Evolutionary conservation across 148 eudicot species (phyloP).

Genomic region (Spergularia marina): DNA sequence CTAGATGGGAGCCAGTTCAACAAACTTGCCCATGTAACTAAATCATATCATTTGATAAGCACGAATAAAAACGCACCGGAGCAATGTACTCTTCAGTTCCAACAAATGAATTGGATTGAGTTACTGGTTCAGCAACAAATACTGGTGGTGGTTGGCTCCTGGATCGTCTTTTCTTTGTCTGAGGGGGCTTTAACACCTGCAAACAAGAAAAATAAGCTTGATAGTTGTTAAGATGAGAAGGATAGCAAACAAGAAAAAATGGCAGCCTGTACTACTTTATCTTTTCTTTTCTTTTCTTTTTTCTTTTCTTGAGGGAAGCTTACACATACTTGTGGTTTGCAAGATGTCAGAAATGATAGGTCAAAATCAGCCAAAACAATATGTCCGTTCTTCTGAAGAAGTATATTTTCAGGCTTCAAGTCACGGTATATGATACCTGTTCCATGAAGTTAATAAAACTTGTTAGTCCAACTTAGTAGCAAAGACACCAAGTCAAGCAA

Average conservation of each 20-base stretch:
- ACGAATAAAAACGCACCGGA: constrained; percentile 53
- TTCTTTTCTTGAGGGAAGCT: not conserved
- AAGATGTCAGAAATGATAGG: constrained; percentile 74
- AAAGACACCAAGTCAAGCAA: not conserved
- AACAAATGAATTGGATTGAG: constrained; percentile 94
- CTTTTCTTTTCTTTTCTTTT: too few relatives aligned
- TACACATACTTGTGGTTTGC: constrained; percentile 78
- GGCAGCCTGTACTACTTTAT: not conserved
- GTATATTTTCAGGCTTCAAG: constrained; percentile 91
- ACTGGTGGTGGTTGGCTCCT: constrained; percentile 69
- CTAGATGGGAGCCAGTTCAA: not conserved
- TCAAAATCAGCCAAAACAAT: constrained; percentile 88
- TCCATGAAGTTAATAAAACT: constrained; percentile 16
- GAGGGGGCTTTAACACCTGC: constrained; percentile 78
- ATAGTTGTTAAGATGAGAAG: constrained; percentile 6
- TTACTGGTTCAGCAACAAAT: constrained; percentile 81
- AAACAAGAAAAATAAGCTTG: constrained; percentile 11
- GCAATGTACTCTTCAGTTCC: constrained; percentile 99
- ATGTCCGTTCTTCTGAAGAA: constrained; percentile 85
- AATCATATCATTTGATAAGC: not conserved
- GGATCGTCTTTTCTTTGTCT: constrained; percentile 58
- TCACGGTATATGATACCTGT: constrained; percentile 94
- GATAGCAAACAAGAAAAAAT: not conserved
- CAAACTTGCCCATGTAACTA: not conserved
- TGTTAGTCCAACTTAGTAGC: not conserved